A percentile compares a stretch with the other conserved stretches of the same genome.
Evolutionary conservation across 2,329 filamentous ascomycete species (phyloP).

Genomic region (Metarhizium robertsii): DNA sequence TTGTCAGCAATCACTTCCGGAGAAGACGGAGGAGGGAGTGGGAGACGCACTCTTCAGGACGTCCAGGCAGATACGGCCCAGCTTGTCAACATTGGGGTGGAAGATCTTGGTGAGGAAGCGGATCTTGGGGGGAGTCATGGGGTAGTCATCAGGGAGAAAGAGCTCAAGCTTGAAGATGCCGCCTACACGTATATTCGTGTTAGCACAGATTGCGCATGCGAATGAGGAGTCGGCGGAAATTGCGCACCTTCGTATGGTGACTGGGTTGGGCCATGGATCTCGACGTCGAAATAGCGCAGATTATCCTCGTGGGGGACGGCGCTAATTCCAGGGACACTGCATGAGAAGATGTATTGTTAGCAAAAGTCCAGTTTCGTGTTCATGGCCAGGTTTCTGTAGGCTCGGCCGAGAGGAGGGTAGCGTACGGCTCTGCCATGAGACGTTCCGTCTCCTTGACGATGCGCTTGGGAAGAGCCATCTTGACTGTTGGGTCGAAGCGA

Average conservation of each 20-base stretch:
- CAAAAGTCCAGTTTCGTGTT: not conserved
- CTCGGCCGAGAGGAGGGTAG: constrained; percentile 3
- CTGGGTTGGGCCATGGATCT: constrained; percentile 83
- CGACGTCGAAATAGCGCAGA: constrained; percentile 95
- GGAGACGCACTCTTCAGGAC: constrained; percentile 76
- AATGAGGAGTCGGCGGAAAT: not conserved
- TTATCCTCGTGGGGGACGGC: constrained; percentile 96
- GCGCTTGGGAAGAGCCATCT: constrained; percentile 79
- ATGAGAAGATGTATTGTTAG: constrained; percentile 2
- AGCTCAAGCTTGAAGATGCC: constrained; percentile 96
- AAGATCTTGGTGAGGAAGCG: constrained; percentile 98
- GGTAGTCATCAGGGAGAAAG: constrained; percentile 96
- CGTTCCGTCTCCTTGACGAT: constrained; percentile 99
- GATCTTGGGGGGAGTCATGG: constrained; percentile 98
- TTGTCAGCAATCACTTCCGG: constrained; percentile 2
- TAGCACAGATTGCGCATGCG: not conserved
- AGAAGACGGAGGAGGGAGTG: not conserved
- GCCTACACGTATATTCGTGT: constrained; percentile 25
- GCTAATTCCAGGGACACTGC: constrained; percentile 88
- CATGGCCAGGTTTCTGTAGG: constrained; percentile 4
- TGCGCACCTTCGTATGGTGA: constrained; percentile 85
- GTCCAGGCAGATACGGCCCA: constrained; percentile 93
- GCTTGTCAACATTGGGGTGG: constrained; percentile 96
- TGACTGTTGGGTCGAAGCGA: not conserved
- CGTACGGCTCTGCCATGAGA: constrained; percentile 91